These are phyloP conservation scores for Trichoderma cornu-damae DNA, from an alignment of 2,329 filamentous ascomycete species.

Conservation along the genomic window DNA sequence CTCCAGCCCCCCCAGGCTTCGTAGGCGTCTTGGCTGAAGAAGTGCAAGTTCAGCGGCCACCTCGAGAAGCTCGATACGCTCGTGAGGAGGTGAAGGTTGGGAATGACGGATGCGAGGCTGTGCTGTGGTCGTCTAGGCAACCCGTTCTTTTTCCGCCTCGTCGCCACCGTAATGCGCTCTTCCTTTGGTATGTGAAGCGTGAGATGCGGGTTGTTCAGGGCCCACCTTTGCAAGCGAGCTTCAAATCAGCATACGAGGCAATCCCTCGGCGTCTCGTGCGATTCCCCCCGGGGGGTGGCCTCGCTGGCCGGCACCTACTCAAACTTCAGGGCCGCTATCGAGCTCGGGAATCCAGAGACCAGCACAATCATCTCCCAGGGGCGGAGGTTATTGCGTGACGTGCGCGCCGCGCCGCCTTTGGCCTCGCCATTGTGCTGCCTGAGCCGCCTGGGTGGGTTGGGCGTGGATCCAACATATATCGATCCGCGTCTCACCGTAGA, in stretches of 20 bases:
- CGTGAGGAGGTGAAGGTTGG: conserved; percentile 76
- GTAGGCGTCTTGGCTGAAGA: conserved; percentile 69
- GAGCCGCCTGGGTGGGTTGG: conserved; percentile 76
- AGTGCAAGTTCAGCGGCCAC: conserved; percentile 78
- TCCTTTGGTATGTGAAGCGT: conserved; percentile 70
- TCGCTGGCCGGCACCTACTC: conserved; percentile 58
- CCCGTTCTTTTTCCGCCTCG: conserved; percentile 46
- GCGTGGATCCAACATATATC: conserved; percentile 88
- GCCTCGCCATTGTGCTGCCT: conserved; percentile 85
- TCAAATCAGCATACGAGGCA: background rate
- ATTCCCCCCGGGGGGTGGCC: background rate
- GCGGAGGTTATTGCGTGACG: conserved; percentile 59
- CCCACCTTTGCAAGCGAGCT: conserved; percentile 72
- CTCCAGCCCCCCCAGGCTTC: conserved; percentile 61
- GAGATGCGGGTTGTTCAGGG: conserved; percentile 77
- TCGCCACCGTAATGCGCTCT: conserved; percentile 53
- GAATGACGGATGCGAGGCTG: conserved; percentile 63
- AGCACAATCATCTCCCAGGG: conserved; percentile 91
- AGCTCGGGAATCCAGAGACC: conserved; percentile 83
- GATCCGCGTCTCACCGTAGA: conserved; percentile 68
- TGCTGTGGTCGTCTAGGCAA: conserved; percentile 53
- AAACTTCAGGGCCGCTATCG: conserved; percentile 84
- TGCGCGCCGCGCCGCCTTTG: conserved; percentile 76
- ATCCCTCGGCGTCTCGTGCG: background rate
- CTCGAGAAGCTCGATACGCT: conserved; percentile 71